Evolutionary conservation across 495 filamentous ascomycete species (phyloP), one percentile per base, ranked within the genome.

Genomic region (Clavariopsis aquatica): DNA sequence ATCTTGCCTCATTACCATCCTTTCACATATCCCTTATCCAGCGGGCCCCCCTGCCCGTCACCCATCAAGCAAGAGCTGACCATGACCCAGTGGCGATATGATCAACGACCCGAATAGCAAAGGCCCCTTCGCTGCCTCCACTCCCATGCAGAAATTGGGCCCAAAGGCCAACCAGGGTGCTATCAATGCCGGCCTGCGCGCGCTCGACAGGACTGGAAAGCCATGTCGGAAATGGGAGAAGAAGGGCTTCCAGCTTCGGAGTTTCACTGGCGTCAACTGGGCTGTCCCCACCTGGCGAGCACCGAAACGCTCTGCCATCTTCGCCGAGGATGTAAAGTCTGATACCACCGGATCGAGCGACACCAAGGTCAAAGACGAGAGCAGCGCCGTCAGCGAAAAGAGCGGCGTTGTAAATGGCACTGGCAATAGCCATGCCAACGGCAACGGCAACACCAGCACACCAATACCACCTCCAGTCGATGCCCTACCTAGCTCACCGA

Each of bases 111-210:
- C 70, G 6, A 38, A 45, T 52, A 31, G 20, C 62, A 47, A 72
- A 64, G 60, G 57, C 34, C 52, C 63, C 23, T 65, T 68, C 45
- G 63, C 53, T 19, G 63, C 64, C n/a, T 56, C 64, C 38, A 66
- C 61, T 34, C 62, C 69, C 41, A 74, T 82, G 45, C 90, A 91
- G 71, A 95, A 94, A 74, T 88, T 98, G 22, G 93, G 93, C 12
- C 94, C 94, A 53, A 98, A 98, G 78, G 93, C 94, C 46, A 98
- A 98, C 76, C 91, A 94, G 70, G 94, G 94, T 60, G 93, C 93
- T 59, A 98, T 98, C 80, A 98, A 98, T 72, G 94, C 95, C 52
- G 89, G 91, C 57, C 86, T 98, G 31, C 90, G 94, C 52, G 95
- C 94, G 4, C 85, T 98, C 46, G 94, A 98, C 75, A 87, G 93